phyloP scores from a whole-genome alignment of 139 green algal genomes.

The Auxenochlorella pyrenoidosa region DNA sequence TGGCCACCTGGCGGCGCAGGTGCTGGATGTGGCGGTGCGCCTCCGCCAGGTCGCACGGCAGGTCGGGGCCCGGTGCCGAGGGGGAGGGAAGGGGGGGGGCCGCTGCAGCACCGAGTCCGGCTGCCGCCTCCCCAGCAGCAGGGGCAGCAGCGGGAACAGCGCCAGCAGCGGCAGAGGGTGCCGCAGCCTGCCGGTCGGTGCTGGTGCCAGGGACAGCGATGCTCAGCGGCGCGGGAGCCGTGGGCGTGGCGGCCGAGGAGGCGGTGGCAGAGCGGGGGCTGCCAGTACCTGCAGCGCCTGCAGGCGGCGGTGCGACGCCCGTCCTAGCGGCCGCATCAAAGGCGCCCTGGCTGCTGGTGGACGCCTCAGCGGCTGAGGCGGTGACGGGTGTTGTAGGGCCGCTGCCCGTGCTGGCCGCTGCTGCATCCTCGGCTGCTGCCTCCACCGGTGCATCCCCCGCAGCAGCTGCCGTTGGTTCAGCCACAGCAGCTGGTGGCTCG shows the following conservation, averaged over 20 bases:
- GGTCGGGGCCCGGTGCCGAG: too few relatives aligned
- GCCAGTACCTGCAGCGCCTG: background rate
- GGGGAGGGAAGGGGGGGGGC: background rate
- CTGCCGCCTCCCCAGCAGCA: background rate
- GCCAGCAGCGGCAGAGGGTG: too few relatives aligned
- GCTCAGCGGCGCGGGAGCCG: background rate
- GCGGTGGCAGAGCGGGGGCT: background rate
- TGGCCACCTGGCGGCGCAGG: constrained; percentile 1
- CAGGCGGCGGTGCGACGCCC: background rate
- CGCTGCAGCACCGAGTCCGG: background rate
- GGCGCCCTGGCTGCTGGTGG: background rate
- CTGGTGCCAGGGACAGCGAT: background rate
- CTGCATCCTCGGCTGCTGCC: background rate
- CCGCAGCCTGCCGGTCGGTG: background rate
- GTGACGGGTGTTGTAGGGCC: background rate
- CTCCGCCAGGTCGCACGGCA: background rate
- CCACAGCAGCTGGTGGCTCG: background rate
- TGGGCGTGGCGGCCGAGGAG: too few relatives aligned
- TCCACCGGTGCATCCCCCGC: background rate
- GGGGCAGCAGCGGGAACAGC: background rate
- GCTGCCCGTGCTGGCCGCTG: background rate
- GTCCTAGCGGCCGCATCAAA: background rate
- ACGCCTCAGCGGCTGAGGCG: background rate
- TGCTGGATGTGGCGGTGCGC: background rate
- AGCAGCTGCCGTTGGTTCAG: background rate